Conservation (phyloP, 768 basidiomycete species). For the Saitozyma sp. region DNA sequence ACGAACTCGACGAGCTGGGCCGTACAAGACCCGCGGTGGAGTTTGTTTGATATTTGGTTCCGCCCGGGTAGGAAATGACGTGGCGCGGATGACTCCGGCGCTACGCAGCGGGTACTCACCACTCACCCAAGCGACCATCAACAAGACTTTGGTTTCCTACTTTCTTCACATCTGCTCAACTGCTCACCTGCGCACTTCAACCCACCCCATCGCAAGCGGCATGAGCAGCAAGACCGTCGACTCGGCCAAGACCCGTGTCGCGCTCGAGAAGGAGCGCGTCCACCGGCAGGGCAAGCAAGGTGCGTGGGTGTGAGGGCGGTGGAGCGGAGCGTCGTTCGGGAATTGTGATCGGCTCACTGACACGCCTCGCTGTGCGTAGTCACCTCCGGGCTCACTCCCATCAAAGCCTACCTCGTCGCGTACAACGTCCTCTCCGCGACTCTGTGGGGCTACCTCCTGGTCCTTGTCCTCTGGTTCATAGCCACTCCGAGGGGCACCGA, state of each 20-base stretch:
- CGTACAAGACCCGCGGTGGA: too few relatives aligned
- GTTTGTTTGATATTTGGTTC: too few relatives aligned
- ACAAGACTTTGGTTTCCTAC: too few relatives aligned
- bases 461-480: slow-evolving; percentile 53
- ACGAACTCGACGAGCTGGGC: too few relatives aligned
- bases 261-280: slow-evolving; percentile 21
- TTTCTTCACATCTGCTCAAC: too few relatives aligned
- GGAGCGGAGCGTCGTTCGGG: too few relatives aligned
- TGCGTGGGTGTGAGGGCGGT: slow-evolving; percentile 12
- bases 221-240: not conserved
- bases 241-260: slow-evolving; percentile 2
- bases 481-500: slow-evolving; percentile 2
- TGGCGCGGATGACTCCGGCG: too few relatives aligned
- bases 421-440: slow-evolving; percentile 76
- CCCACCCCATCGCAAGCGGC: not conserved
- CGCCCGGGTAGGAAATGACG: too few relatives aligned
- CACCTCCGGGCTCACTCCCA: slow-evolving; percentile 25
- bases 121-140: too few relatives aligned
- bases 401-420: slow-evolving; percentile 63
- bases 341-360: not conserved
- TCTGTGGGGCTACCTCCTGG: slow-evolving; percentile 74
- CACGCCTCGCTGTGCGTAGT: not conserved
- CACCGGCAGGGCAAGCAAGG: slow-evolving; percentile 13
- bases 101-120: too few relatives aligned
- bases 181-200: too few relatives aligned